Evolutionary conservation across 2,329 filamentous ascomycete species (phyloP).

Genomic region (Colletotrichum chrysophilum): DNA sequence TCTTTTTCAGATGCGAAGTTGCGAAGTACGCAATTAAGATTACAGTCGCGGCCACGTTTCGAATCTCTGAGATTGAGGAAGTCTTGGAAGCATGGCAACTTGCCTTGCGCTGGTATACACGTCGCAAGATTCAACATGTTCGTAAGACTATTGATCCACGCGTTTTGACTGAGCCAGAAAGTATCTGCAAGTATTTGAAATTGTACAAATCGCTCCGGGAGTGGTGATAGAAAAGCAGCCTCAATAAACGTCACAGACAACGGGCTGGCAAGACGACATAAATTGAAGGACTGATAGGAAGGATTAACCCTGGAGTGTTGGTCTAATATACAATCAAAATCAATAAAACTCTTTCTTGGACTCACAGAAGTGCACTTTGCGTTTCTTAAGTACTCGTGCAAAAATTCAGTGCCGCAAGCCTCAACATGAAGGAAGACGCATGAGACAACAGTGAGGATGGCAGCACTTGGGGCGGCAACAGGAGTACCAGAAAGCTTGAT

Average conservation of each 20-base stretch:
- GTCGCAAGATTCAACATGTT: not conserved
- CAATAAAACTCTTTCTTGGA: fast-evolving
- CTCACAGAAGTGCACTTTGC: not conserved
- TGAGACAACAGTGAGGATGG: not conserved
- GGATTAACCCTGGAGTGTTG: not conserved
- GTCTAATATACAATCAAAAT: not conserved
- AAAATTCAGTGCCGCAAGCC: not conserved
- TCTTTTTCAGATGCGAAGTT: not conserved
- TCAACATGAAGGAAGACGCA: not conserved
- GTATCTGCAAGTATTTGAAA: not conserved
- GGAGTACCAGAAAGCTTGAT: not conserved
- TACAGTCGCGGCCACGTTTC: not conserved
- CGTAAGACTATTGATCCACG: not conserved
- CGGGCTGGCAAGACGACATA: not conserved
- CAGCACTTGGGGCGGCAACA: not conserved
- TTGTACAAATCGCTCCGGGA: not conserved
- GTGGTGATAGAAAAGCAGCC: not conserved
- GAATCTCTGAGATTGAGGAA: not conserved
- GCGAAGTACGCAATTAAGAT: not conserved
- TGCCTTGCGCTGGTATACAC: not conserved
- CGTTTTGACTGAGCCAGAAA: not conserved
- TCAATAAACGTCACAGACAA: not conserved
- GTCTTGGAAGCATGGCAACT: not conserved
- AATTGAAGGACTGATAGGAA: not conserved
- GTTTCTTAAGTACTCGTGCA: not conserved